Percentiles rank a stretch among this genome's conserved stretches.
Evolutionary conservation across 2,329 filamentous ascomycete species (phyloP).

Genomic region (Chalara sp.): DNA sequence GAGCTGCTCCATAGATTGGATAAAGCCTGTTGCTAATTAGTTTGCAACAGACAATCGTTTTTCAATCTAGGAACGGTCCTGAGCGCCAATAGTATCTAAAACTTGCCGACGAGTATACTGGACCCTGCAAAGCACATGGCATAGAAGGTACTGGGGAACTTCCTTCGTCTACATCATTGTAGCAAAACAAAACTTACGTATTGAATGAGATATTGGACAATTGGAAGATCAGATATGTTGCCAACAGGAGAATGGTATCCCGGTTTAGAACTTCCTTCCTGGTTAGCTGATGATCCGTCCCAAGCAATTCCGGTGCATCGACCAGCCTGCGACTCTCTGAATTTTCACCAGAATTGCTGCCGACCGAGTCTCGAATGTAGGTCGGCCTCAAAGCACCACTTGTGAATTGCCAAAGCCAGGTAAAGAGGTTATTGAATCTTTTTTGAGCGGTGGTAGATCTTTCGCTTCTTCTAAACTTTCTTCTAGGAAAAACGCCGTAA

Average conservation of each 20-base stretch:
- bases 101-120: too few species aligned
- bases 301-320: slow-evolving; percentile 30
- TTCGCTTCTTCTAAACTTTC: slow-evolving; percentile 72
- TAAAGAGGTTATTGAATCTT: slow-evolving; percentile 52
- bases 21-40: slow-evolving; percentile 50
- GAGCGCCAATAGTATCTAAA: too few species aligned
- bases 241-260: slow-evolving; percentile 74
- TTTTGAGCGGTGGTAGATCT: slow-evolving; percentile 51
- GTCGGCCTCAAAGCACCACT: slow-evolving; percentile 48
- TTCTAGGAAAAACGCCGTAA: slow-evolving; percentile 75
- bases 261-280: slow-evolving; percentile 62
- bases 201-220: slow-evolving; percentile 77
- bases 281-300: slow-evolving; percentile 39
- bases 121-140: slow-evolving; percentile 50
- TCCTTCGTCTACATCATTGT: too few species aligned
- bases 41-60: too few species aligned
- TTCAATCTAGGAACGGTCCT: too few species aligned
- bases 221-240: slow-evolving; percentile 89
- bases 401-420: slow-evolving; percentile 65
- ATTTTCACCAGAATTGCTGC: slow-evolving; percentile 35
- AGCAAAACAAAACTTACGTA: neutral
- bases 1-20: slow-evolving; percentile 79
- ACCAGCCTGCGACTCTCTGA: slow-evolving; percentile 29
- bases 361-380: slow-evolving; percentile 39
- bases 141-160: slow-evolving; percentile 75